Base-by-base conservation (phyloP, 78 protist genomes). In the Dictyostelium brefeldianum region DNA sequence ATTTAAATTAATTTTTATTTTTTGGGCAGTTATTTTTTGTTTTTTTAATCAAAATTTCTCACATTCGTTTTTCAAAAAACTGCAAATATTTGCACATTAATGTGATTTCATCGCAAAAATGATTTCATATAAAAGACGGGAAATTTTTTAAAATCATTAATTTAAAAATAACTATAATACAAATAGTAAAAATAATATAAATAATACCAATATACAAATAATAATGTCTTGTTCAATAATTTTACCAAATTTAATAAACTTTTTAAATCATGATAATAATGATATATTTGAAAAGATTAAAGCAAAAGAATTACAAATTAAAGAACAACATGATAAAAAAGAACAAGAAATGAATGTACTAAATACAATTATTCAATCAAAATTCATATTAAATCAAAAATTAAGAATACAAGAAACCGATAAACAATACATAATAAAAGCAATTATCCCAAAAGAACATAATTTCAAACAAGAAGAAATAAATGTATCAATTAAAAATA, bases 191-290 rank as follows among this genome's bases (percentile, higher is more conserved):
- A n/a, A n/a, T n/a, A n/a, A n/a, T n/a, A n/a, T n/a, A n/a, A n/a
- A n/a, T n/a, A n/a, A n/a, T n/a, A n/a, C n/a, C 43, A 36, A 36
- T 36, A 36, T n/a, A 10, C 9, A 59, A 8, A 59, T 10, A 29
- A 65, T 27, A 10, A 65, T 65, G 73, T 65, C 73, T 14, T 65
- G 73, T 12, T 65, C 69, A 59, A 59, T 65, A 12, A 4, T 29
- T 65, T 65, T 65, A 65, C 73, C 73, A 65, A 65, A 65, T 65
- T 65, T 65, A 65, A 65, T 65, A 5, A 65, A 65, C 15, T 65
- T 65, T 29, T 25, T 65, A n/a, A 65, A 65, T 65, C 22, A 65
- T 29, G 73, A 65, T 65, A 65, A 62, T 62, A 62, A 65, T 65
- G 15, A 65, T 65, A 65, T 65, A 4, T 29, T 65, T 65, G 73